Evolutionary conservation across 192 early-diverging fungal species (phyloP).

Genomic region (Linnemannia elongata): DNA sequence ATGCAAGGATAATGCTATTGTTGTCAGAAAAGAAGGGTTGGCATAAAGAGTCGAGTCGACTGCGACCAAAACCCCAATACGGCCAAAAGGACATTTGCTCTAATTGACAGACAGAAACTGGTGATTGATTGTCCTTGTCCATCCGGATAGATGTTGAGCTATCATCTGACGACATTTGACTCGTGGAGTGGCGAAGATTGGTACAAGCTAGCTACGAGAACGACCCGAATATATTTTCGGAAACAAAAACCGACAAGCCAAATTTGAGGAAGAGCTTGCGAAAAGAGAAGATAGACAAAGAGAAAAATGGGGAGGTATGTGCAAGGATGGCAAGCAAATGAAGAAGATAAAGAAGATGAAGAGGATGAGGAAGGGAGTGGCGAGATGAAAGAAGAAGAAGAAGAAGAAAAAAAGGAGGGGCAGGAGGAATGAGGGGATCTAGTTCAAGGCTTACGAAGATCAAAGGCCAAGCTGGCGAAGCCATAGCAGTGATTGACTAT

Average conservation of each 20-base stretch:
- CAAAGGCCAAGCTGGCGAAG: not conserved
- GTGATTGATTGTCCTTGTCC: not conserved
- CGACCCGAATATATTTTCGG: not conserved
- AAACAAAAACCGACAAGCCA: not conserved
- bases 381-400: not conserved
- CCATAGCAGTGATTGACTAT: not conserved
- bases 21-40: not conserved
- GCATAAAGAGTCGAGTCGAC: not conserved
- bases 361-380: not conserved
- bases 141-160: not conserved
- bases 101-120: not conserved
- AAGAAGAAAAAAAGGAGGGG: not conserved
- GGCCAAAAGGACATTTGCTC: not conserved
- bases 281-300: not conserved
- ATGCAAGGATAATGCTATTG: not conserved
- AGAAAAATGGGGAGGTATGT: not conserved
- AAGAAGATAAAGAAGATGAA: not conserved
- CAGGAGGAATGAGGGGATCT: not conserved
- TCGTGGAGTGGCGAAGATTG: not conserved
- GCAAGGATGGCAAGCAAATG: not conserved
- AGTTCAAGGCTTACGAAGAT: not conserved
- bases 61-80: not conserved
- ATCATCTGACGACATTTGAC: not conserved
- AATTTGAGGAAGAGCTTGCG: not conserved
- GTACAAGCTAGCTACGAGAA: not conserved